Base-by-base conservation (phyloP, 495 filamentous ascomycete species). In the Podospora australis region DNA sequence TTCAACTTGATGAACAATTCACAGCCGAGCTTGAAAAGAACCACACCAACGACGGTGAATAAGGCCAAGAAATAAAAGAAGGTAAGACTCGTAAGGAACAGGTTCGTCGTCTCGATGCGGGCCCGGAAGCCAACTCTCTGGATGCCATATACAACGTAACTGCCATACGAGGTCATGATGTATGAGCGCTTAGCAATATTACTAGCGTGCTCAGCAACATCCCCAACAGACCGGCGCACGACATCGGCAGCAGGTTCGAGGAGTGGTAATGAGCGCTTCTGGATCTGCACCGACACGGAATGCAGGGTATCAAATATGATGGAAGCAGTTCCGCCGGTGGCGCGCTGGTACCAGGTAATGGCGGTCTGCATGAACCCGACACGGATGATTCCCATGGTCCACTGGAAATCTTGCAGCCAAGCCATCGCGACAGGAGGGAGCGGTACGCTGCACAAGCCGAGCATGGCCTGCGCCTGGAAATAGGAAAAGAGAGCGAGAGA, bases 321-420 rank as follows among this genome's bases (percentile, higher is more conserved):
- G 10, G 90, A 83, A 10, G 92, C 87, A 19, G 78, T 87, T 45
- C 92, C 92, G 26, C 92, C 92, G 4, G 92, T 98, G 10, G 92
- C 74, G 23, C 90, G 85, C 66, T 96, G 92, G 65, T 97, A 98
- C 92, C 92, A 98, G 24, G 88, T 94, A 45, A 87, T 82, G 52
- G 96, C 88, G 24, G 73, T 70, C 63, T 98, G 87, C 61, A 97
- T 77, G 67, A 97, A 98, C 34, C 74, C 73, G 48, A 98, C 78
- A 44, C 78, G 78, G 59, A 98, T 95, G 59, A 98, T 90, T 57
- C 92, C 92, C 88, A 98, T 94, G 63, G 82, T 91, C 92, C 92
- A 98, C 65, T 91, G 84, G 73, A 97, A 96, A 61, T 97, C 92
- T 72, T 97, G 91, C 1, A 91, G 96, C 92, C 92, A 98, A 0